Conservation (phyloP, 768 basidiomycete genomes). For the Boletus rex-veris region DNA sequence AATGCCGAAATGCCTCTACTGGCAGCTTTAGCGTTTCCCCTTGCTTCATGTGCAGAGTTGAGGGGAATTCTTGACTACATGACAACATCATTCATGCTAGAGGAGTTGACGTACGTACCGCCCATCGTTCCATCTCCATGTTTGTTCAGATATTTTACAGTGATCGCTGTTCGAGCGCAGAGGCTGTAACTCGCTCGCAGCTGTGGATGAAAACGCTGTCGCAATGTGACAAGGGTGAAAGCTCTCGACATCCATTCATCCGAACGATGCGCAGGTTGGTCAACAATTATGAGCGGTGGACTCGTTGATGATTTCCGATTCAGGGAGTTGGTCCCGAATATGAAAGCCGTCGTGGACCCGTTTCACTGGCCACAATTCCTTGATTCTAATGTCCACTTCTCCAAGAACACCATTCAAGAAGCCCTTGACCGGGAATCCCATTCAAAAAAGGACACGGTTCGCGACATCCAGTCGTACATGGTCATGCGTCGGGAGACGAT, state of each 20-base stretch:
- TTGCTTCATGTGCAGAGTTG: slow-evolving; percentile 20
- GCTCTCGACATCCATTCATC: slow-evolving; percentile 22
- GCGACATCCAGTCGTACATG: slow-evolving; percentile 26
- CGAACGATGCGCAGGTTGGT: slow-evolving; percentile 25
- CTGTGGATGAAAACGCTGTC: slow-evolving; percentile 24
- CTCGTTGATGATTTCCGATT: background rate
- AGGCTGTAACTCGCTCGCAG: slow-evolving; percentile 13
- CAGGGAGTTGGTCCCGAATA: slow-evolving; percentile 24
- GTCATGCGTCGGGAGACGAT: slow-evolving; percentile 28
- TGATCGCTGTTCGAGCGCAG: slow-evolving; percentile 25
- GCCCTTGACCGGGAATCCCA: slow-evolving; percentile 27
- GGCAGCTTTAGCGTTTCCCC: slow-evolving; percentile 24
- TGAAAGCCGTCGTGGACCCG: slow-evolving; percentile 22
- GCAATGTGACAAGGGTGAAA: slow-evolving; percentile 15
- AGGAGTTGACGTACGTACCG: slow-evolving; percentile 25
- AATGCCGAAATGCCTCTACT: slow-evolving; percentile 27
- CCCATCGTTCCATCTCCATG: background rate
- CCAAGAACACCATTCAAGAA: slow-evolving; percentile 23
- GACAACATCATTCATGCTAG: slow-evolving; percentile 31
- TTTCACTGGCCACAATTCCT: slow-evolving; percentile 31
- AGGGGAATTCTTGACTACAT: slow-evolving; percentile 27
- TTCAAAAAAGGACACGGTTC: slow-evolving; percentile 6
- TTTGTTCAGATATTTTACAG: slow-evolving; percentile 8
- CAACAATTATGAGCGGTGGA: too few relatives aligned
- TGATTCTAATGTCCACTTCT: slow-evolving; percentile 15